These are phyloP conservation scores for Metschnikowia hibisci DNA, from an alignment of 805 yeast genomes.

Conservation along the genomic window DNA sequence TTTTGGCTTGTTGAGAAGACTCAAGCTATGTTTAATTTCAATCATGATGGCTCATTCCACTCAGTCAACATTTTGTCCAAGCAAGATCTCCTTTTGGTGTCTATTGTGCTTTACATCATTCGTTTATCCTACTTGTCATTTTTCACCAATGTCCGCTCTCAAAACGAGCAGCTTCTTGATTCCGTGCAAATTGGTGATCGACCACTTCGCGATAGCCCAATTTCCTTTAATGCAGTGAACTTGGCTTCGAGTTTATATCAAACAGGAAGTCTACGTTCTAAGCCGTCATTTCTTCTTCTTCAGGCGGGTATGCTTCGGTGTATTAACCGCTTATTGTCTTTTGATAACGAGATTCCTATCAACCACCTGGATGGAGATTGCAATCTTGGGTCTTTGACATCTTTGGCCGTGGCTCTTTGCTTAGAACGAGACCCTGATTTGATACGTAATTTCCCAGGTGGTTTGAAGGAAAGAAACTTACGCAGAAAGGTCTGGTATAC, in stretches of 20 bases:
- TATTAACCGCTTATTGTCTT: slow-evolving; percentile 12
- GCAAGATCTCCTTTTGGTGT: slow-evolving; percentile 15
- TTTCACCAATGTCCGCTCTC: slow-evolving; percentile 13
- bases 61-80: slow-evolving; percentile 10
- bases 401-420: slow-evolving; percentile 12
- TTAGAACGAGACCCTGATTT: slow-evolving; percentile 18
- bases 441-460: slow-evolving; percentile 7
- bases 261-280: slow-evolving; percentile 9
- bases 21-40: slow-evolving; percentile 7
- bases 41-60: slow-evolving; percentile 4
- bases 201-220: slow-evolving; percentile 12
- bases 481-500: slow-evolving; percentile 17
- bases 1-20: slow-evolving; percentile 8
- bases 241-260: slow-evolving; percentile 16
- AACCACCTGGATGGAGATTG: slow-evolving; percentile 8
- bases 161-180: slow-evolving; percentile 10
- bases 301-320: slow-evolving; percentile 19
- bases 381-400: slow-evolving; percentile 10
- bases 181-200: slow-evolving; percentile 7
- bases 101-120: slow-evolving; percentile 16
- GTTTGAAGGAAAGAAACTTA: slow-evolving; percentile 11
- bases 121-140: slow-evolving; percentile 17
- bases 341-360: slow-evolving; percentile 16
- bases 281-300: slow-evolving; percentile 14
- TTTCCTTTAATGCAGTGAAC: slow-evolving; percentile 14